Evolutionary conservation across 768 basidiomycete species (phyloP), one percentile per base, ranked within the genome.

Genomic region (Macrolepiota albuminosa): DNA sequence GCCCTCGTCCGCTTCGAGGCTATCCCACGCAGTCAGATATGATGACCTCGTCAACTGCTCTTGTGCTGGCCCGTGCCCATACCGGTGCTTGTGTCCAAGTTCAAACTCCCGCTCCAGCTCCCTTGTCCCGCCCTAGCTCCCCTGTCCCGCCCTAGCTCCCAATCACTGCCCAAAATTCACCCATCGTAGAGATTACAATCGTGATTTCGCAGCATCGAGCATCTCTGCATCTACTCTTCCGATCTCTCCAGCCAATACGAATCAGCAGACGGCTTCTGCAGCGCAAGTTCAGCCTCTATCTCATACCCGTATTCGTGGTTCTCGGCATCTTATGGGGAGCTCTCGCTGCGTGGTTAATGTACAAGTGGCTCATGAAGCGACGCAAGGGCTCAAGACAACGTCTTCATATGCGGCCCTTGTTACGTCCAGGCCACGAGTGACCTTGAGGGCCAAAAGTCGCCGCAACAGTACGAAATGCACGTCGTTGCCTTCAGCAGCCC

Each of bases 281-380:
- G 59, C 61, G 16, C 31, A 45, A 54, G 6, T 67, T 57, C 56
- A 63, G 61, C 31, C 48, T 64, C 5, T 68, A 72, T 47, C 63
- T 78, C 18, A 58, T 72, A 1, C 75, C 77, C 3, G 63, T 72
- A 8, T 68, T 74, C 45, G 73, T 66, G 5, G 60, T 70, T 34
- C 56, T 21, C 21, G 21, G 21, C 1, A 21, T 21, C 21, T 21
- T 21, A 21, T 21, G 21, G 1, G 21, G 21, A 7, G 69, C 68
- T 7, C 45, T 73, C 6, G 60, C 66, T 11, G 65, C 71, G 1
- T 80, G 77, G 78, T 59, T 75, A 18, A 53, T 70, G 2, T 78
- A 76, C 47, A 72, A 75, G 24, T 75, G 72, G 45, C 61, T 70
- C 40, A 74, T 67, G 13, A 67, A 69, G 6, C 64, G 63, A n/a